A percentile compares a stretch with the other conserved stretches of the same genome.
Evolutionary conservation across 257 asterid species (phyloP).

Genomic region (Solanum phureja): DNA sequence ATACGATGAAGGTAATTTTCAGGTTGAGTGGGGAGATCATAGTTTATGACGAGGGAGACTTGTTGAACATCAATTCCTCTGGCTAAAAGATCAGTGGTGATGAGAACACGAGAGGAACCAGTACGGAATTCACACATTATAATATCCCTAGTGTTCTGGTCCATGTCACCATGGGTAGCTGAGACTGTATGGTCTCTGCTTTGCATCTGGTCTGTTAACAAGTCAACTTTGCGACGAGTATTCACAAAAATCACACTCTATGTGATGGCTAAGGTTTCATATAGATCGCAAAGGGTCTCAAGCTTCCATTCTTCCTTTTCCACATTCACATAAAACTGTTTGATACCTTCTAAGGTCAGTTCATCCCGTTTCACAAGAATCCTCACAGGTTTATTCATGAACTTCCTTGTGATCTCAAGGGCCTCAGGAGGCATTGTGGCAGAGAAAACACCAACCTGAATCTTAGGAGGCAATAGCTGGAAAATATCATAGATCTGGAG

Average conservation of each 20-base stretch:
- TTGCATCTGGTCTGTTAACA: conserved; percentile 10
- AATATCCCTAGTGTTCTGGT: conserved; percentile 9
- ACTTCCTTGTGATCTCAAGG: conserved; percentile 12
- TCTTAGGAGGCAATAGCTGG: conserved; percentile 14
- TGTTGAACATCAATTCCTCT: conserved; percentile 17
- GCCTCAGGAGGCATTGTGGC: conserved; percentile 20
- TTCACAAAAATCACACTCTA: conserved; percentile 17
- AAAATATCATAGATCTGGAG: conserved; percentile 13
- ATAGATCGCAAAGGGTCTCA: conserved; percentile 8
- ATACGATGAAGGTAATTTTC: conserved; percentile 13
- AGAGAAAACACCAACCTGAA: conserved; percentile 14
- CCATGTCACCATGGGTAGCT: conserved; percentile 15
- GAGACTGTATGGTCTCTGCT: conserved; percentile 13
- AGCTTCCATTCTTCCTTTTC: conserved; percentile 14
- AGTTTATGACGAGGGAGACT: conserved; percentile 13
- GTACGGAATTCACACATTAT: conserved; percentile 11
- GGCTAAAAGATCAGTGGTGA: conserved; percentile 14
- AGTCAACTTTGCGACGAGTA: conserved; percentile 11
- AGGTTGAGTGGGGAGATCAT: conserved; percentile 16
- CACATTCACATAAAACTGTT: conserved; percentile 5
- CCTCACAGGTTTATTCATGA: conserved; percentile 15
- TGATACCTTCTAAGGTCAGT: conserved; percentile 12
- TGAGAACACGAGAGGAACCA: conserved; percentile 14
- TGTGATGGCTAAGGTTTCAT: conserved; percentile 10
- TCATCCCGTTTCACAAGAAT: conserved; percentile 15